Percentiles rank a stretch among this genome's conserved stretches.
Evolutionary conservation across 306 rosid genomes (phyloP).

Genomic region (Castanea crenata): DNA sequence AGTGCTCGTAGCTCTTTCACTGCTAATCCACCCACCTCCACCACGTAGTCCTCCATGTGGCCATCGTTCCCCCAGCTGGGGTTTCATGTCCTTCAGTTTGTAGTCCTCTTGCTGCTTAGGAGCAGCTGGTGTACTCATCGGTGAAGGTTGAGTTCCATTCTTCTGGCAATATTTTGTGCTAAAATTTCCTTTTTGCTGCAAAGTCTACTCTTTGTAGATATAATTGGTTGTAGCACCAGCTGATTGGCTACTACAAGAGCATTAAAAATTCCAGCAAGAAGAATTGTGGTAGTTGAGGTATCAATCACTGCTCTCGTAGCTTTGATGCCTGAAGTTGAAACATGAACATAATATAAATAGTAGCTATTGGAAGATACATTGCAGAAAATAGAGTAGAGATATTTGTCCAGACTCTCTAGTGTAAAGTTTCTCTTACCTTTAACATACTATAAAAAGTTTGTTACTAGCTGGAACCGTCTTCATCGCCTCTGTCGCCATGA

Average conservation of each 20-base stretch:
- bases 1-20: constrained; percentile 64
- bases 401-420: background rate
- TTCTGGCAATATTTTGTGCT: background rate
- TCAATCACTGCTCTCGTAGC: background rate
- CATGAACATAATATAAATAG: background rate
- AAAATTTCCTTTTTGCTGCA: background rate
- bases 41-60: constrained; percentile 80
- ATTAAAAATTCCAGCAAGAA: no score
- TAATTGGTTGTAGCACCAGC: background rate
- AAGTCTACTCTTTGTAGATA: constrained; percentile 3
- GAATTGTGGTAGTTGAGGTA: no score
- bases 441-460: constrained; percentile 1
- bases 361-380: background rate
- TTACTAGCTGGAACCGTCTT: background rate
- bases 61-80: constrained; percentile 79
- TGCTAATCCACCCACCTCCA: constrained; percentile 72
- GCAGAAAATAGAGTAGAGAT: background rate
- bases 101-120: constrained; percentile 56
- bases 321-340: constrained; percentile 3
- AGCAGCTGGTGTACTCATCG: constrained; percentile 43
- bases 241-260: no score
- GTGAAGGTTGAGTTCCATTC: background rate
- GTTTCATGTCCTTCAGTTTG: constrained; percentile 74
- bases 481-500: background rate
- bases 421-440: background rate